Conservation (phyloP, 208 protist species). For the Trypanosoma rangeli region DNA sequence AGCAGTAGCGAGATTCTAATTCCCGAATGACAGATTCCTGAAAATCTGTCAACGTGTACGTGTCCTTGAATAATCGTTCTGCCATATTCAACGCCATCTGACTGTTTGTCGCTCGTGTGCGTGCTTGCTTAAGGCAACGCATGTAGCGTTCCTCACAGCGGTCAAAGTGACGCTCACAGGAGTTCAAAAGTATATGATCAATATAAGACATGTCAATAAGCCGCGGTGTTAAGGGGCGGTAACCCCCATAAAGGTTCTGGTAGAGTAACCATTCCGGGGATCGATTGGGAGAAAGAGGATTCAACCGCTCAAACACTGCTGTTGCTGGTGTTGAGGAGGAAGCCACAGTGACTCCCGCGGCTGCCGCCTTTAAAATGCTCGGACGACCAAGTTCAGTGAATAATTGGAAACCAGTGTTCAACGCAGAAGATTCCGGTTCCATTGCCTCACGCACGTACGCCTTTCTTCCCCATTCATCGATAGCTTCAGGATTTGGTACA, state of each 20-base stretch:
- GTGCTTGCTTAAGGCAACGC: slow-evolving; percentile 55
- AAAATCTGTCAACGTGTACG: slow-evolving; percentile 81
- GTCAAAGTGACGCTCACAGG: slow-evolving; percentile 77
- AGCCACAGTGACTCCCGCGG: slow-evolving; percentile 36
- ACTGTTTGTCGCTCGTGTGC: slow-evolving; percentile 57
- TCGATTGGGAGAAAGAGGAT: slow-evolving; percentile 85
- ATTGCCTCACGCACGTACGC: slow-evolving; percentile 31
- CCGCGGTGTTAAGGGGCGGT: slow-evolving; percentile 72
- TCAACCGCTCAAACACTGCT: slow-evolving; percentile 70
- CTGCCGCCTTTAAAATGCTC: slow-evolving; percentile 23
- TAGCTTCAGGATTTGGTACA: slow-evolving; percentile 1
- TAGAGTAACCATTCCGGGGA: slow-evolving; percentile 86
- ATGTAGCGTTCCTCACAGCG: slow-evolving; percentile 78
- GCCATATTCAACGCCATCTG: slow-evolving; percentile 70
- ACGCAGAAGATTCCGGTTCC: slow-evolving; percentile 34
- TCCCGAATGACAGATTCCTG: slow-evolving; percentile 85
- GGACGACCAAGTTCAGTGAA: slow-evolving; percentile 62
- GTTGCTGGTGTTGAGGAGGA: slow-evolving; percentile 75
- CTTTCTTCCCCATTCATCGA: slow-evolving; percentile 53
- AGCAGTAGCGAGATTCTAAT: slow-evolving; percentile 83
- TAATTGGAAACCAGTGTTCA: slow-evolving; percentile 35
- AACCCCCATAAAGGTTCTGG: slow-evolving; percentile 71
- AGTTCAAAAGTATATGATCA: slow-evolving; percentile 77
- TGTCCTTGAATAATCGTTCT: slow-evolving; percentile 80
- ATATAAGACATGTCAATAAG: slow-evolving; percentile 83